Evolutionary conservation across 129 eudicot species (phyloP).

Genomic region (Rutidosis leptorrhynchoides): DNA sequence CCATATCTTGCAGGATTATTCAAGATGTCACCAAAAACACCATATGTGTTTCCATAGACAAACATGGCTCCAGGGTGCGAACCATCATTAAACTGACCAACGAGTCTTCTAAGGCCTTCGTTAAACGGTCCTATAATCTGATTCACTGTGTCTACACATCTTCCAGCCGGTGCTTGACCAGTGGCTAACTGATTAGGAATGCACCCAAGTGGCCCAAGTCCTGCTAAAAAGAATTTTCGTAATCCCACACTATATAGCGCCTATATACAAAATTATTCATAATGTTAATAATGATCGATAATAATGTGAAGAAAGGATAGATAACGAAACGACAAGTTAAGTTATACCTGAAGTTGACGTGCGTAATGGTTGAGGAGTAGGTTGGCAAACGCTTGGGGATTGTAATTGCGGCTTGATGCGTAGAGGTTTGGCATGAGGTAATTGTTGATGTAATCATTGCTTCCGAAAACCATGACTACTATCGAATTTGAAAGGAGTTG

Average conservation of each 20-base stretch:
- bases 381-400: slow-evolving; percentile 62
- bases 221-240: slow-evolving; percentile 65
- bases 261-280: slow-evolving; percentile 25
- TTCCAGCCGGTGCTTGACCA: slow-evolving; percentile 67
- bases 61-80: slow-evolving; percentile 79
- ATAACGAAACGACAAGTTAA: not conserved
- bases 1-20: slow-evolving; percentile 71
- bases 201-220: slow-evolving; percentile 89
- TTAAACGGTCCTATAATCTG: slow-evolving; percentile 76
- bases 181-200: slow-evolving; percentile 74
- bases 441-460: slow-evolving; percentile 95
- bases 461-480: slow-evolving; percentile 72
- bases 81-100: slow-evolving; percentile 52
- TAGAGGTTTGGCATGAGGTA: slow-evolving; percentile 73
- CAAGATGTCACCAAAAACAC: slow-evolving; percentile 70
- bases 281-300: not conserved
- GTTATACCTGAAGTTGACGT: slow-evolving; percentile 58
- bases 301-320: not conserved
- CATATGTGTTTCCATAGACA: slow-evolving; percentile 72
- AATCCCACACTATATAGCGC: slow-evolving; percentile 70
- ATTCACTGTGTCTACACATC: slow-evolving; percentile 81
- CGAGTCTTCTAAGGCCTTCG: slow-evolving; percentile 62
- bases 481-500: slow-evolving; percentile 51
- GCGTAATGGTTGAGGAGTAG: slow-evolving; percentile 74
- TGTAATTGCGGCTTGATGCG: slow-evolving; percentile 54